Evolutionary conservation across 257 asterid species (phyloP).

Genomic region (Solanum bulbocastanum): DNA sequence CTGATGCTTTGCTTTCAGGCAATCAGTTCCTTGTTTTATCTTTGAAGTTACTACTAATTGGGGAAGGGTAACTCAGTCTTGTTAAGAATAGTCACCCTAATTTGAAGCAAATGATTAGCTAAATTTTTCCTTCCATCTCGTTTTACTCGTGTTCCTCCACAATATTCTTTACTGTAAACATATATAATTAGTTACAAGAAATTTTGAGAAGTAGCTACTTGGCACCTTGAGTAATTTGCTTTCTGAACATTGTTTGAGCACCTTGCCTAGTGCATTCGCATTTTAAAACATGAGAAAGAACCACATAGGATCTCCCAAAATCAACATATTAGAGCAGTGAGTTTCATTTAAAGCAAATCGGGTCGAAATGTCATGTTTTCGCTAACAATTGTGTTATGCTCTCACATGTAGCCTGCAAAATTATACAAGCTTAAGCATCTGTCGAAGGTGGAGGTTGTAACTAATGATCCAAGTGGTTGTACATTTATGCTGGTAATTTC

Average conservation of each 20-base stretch:
- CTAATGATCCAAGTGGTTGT: conserved; percentile 97
- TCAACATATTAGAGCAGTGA: background rate
- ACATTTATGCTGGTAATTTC: conserved; percentile 77
- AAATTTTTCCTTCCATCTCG: background rate
- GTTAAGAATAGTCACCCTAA: background rate
- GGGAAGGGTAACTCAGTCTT: background rate
- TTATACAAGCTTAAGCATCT: conserved; percentile 93
- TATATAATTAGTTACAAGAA: background rate
- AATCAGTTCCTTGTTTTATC: background rate
- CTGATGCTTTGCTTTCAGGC: background rate
- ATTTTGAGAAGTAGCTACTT: background rate
- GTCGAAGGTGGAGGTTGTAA: conserved; percentile 85
- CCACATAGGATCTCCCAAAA: background rate
- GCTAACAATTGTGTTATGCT: background rate
- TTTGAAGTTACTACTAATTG: background rate
- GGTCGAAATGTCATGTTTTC: background rate
- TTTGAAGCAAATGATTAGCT: background rate
- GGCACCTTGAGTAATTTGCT: background rate
- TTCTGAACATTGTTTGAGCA: background rate
- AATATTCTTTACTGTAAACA: background rate
- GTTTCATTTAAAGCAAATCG: background rate
- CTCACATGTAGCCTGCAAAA: conserved; percentile 56
- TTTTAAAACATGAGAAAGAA: background rate
- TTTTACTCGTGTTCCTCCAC: background rate
- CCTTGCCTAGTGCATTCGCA: background rate